phyloP scores from a whole-genome alignment of 2,329 filamentous ascomycete species.

The Arthrobotrys musiformis region DNA sequence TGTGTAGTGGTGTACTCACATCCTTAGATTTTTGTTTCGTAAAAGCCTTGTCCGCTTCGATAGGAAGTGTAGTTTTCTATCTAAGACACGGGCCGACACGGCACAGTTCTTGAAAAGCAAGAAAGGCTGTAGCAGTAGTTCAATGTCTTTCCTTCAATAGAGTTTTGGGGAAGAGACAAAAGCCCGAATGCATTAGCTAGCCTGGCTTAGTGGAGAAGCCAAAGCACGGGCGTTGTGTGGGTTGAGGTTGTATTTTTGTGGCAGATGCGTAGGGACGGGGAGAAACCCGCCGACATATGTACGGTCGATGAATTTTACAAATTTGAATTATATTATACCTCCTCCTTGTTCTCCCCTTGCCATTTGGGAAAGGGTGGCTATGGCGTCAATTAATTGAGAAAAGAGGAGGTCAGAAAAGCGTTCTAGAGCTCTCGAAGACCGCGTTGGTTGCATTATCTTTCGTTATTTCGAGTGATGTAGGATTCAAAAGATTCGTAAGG shows the following conservation, averaged over 20 bases:
- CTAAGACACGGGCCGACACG: conserved; percentile 51
- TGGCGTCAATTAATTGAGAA: not conserved
- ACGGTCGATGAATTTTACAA: not conserved
- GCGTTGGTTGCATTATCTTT: no score
- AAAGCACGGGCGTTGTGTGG: conserved; percentile 21
- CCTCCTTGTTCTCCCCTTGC: no score
- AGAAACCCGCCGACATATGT: conserved; percentile 7
- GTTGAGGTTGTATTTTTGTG: not conserved
- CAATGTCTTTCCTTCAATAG: conserved; percentile 9
- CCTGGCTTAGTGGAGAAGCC: no score
- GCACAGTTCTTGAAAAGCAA: conserved; percentile 19
- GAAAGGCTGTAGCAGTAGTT: conserved; percentile 15
- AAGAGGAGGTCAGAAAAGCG: not conserved
- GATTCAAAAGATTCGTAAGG: conserved; percentile 21
- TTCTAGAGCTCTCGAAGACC: not conserved
- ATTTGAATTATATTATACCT: no score
- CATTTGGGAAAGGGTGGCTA: not conserved
- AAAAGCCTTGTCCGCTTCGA: not conserved
- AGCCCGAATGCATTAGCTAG: conserved; percentile 10
- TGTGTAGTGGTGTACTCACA: not conserved
- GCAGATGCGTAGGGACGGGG: not conserved
- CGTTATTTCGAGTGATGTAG: no score
- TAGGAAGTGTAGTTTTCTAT: conserved; percentile 16
- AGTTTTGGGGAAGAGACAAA: not conserved
- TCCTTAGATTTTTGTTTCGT: no score